A percentile compares a stretch with the other conserved stretches of the same genome.
These are phyloP conservation scores for Fusarium domesticum DNA, from an alignment of 2,329 filamentous ascomycete species.

Conservation along the genomic window DNA sequence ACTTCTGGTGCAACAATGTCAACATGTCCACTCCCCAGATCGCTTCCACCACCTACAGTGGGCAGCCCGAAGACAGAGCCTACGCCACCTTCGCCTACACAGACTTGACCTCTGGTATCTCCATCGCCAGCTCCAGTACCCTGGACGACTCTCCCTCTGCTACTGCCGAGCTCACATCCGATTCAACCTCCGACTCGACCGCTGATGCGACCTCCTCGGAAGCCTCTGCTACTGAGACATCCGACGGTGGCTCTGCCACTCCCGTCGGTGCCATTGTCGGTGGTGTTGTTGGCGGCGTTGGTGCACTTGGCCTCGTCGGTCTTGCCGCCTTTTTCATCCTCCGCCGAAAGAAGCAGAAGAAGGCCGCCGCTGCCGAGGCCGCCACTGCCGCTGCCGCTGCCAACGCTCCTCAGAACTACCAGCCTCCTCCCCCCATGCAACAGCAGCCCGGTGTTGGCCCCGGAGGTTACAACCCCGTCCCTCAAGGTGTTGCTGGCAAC, in stretches of 20 bases:
- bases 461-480: conserved; percentile 14
- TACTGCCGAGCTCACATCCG: conserved; percentile 1
- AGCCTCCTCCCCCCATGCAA: conserved; percentile 10
- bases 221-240: conserved; percentile 2
- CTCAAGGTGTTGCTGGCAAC: conserved; percentile 15
- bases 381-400: neutral
- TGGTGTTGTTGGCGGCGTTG: conserved; percentile 38
- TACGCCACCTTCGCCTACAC: conserved; percentile 22
- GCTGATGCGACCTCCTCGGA: neutral
- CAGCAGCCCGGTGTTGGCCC: conserved; percentile 16
- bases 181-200: neutral
- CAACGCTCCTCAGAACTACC: conserved; percentile 8
- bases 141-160: neutral
- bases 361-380: conserved; percentile 4
- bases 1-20: conserved; percentile 44
- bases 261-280: conserved; percentile 39
- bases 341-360: conserved; percentile 29
- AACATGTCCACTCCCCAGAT: conserved; percentile 34
- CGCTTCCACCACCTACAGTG: conserved; percentile 41
- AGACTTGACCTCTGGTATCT: conserved; percentile 9
- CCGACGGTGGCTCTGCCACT: conserved; percentile 9
- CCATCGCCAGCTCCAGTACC: neutral
- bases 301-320: conserved; percentile 30
- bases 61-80: conserved; percentile 31
- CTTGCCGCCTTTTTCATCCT: conserved; percentile 33